Evolutionary conservation across 495 filamentous ascomycete genomes (phyloP).

Genomic region (Sordaria brevicollis): DNA sequence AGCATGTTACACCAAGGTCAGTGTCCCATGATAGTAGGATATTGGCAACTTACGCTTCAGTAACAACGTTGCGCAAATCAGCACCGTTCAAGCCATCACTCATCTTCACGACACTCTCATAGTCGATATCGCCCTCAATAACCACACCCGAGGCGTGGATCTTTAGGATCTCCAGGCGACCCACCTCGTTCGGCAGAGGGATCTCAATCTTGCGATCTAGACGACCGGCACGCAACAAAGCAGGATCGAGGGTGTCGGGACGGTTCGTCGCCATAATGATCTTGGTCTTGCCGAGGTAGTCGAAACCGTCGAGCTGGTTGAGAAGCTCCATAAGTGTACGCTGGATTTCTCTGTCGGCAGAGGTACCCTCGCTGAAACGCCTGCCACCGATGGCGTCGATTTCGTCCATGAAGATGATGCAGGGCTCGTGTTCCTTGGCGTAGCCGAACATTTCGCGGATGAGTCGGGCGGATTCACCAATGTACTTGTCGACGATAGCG

Average conservation of each 20-base stretch:
- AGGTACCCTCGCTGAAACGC: constrained; percentile 96
- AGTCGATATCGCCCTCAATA: constrained; percentile 93
- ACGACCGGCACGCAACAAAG: constrained; percentile 84
- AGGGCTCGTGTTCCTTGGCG: constrained; percentile 98
- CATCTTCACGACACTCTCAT: constrained; percentile 99
- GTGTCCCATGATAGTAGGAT: not conserved
- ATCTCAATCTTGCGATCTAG: constrained; percentile 99
- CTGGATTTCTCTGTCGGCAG: constrained; percentile 97
- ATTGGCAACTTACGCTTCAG: constrained; percentile 71
- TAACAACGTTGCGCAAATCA: constrained; percentile 95
- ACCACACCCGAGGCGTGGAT: constrained; percentile 84
- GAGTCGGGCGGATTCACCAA: constrained; percentile 92
- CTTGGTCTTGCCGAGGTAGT: constrained; percentile 98
- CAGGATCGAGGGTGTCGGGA: constrained; percentile 95
- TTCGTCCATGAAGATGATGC: constrained; percentile 99
- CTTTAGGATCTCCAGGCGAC: constrained; percentile 95
- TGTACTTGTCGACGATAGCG: constrained; percentile 99
- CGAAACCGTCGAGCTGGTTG: constrained; percentile 98
- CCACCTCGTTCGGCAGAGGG: constrained; percentile 96
- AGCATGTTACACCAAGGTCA: constrained; percentile 8
- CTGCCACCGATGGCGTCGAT: constrained; percentile 98
- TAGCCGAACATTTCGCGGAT: constrained; percentile 99
- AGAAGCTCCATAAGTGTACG: constrained; percentile 98
- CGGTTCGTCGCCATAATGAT: constrained; percentile 99
- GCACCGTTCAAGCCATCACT: constrained; percentile 96